A percentile compares a stretch with the other conserved stretches of the same genome.
Conservation (phyloP, 208 protist species). For the Acanthamoeba castellanii region DNA sequence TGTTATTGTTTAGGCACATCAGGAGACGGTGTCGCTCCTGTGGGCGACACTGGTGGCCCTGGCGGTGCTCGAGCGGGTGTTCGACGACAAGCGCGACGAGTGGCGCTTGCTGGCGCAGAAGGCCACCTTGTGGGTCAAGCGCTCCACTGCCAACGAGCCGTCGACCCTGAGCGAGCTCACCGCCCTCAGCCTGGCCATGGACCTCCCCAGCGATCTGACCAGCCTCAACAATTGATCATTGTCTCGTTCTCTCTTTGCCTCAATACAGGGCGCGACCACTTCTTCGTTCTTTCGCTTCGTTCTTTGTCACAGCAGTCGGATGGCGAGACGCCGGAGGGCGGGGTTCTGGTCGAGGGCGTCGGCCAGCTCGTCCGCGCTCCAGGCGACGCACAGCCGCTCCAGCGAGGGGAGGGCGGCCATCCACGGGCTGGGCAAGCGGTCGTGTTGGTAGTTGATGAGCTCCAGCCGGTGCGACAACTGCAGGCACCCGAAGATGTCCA, state of each 20-base stretch:
- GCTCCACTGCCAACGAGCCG: neutral
- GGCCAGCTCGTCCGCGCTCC: too few species aligned
- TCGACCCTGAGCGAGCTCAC: neutral
- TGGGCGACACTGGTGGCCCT: conserved; percentile 33
- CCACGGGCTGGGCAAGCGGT: too few species aligned
- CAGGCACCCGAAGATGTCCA: too few species aligned
- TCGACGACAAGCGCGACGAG: neutral
- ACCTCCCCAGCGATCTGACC: neutral
- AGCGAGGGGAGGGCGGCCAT: too few species aligned
- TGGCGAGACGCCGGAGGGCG: too few species aligned
- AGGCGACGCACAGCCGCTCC: too few species aligned
- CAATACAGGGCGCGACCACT: neutral
- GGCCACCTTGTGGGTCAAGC: neutral
- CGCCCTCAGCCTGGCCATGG: neutral
- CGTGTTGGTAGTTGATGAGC: too few species aligned
- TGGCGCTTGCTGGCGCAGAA: conserved; percentile 26
- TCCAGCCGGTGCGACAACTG: too few species aligned
- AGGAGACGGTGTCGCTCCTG: neutral
- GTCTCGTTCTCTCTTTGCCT: neutral
- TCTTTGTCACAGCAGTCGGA: too few species aligned
- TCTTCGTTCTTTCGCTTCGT: neutral
- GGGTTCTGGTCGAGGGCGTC: too few species aligned
- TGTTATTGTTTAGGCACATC: neutral
- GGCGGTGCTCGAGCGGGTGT: neutral
- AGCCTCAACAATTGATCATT: neutral